These are phyloP conservation scores for Leavenworthia alabamica DNA, from an alignment of 345 rosid genomes.

Conservation along the genomic window DNA sequence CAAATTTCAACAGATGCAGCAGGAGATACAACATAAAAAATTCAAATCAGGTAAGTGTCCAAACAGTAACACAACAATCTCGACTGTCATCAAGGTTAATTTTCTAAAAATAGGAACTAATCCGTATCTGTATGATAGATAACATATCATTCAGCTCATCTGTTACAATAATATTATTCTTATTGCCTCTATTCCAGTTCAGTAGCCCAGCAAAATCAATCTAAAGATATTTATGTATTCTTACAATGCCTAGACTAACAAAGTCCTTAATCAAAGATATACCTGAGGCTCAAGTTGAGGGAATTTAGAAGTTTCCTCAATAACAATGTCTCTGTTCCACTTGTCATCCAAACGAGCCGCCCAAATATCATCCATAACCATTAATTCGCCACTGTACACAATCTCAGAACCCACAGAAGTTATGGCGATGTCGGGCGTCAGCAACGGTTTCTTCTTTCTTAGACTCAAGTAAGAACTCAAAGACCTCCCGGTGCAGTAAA, in stretches of 20 bases:
- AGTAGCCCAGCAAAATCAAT: neutral
- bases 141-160: neutral
- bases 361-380: slow-evolving; percentile 67
- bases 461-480: slow-evolving; percentile 46
- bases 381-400: slow-evolving; percentile 58
- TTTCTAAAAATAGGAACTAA: neutral
- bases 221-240: neutral
- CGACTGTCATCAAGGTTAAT: neutral
- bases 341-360: slow-evolving; percentile 46
- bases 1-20: slow-evolving; percentile 2
- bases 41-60: neutral
- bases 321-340: slow-evolving; percentile 64
- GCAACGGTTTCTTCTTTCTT: slow-evolving; percentile 56
- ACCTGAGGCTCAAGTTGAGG: slow-evolving; percentile 71
- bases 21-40: neutral
- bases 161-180: neutral
- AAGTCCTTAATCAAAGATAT: neutral
- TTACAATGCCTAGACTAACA: neutral
- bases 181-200: neutral
- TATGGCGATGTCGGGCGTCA: slow-evolving; percentile 74
- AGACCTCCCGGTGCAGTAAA: slow-evolving; percentile 81
- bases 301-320: slow-evolving; percentile 59
- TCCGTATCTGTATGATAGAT: neutral
- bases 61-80: neutral
- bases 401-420: slow-evolving; percentile 93